Evolutionary conservation across 2,329 filamentous ascomycete species (phyloP), one percentile per base, ranked within the genome.

Genomic region (Fusarium anthophilum): DNA sequence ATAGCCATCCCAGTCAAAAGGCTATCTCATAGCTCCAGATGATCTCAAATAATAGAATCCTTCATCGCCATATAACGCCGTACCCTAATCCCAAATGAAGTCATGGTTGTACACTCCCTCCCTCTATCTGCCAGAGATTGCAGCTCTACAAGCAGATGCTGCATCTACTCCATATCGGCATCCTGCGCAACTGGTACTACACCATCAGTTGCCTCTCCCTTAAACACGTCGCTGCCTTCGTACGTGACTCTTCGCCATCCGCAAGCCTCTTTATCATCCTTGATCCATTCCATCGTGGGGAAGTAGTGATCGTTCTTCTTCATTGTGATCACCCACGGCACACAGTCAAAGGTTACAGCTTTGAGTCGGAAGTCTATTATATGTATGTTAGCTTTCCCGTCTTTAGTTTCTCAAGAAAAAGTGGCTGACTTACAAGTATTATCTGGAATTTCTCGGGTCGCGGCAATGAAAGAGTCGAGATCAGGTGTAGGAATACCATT

Each of bases 281-380:
- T 92, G 82, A 91, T 88, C 87, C 90, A 92, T 78, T 93, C 91
- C 82, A 90, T 89, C 2, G 90, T 92, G 1, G 91, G 91, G 83
- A 93, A 93, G 82, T 99, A 99, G 83, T 99, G 96, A 81, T 99
- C 96, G 78, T 98, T 98, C 89, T 98, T 98, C 91, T 99, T 99
- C 94, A 99, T 98, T 14, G 96, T 99, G 44, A 97, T 94, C n/a
- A 99, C 95, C 95, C 96, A 99, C 8, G 96, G 96, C 15, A 99
- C 95, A 79, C 97, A 97, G 82, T 99, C 96, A 80, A 99, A 99
- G 0, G 96, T 98, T 82, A 98, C 94, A n/a, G 96, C 94, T 82
- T 96, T 95, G 60, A 99, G 88, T 24, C 96, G 92, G 91, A 99
- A 99, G 84, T 99, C 91, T 92, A 65, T 38, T 26, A 26, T 26